phyloP scores from a whole-genome alignment of 164 flowering plant genomes.

The Houttuynia cordata region DNA sequence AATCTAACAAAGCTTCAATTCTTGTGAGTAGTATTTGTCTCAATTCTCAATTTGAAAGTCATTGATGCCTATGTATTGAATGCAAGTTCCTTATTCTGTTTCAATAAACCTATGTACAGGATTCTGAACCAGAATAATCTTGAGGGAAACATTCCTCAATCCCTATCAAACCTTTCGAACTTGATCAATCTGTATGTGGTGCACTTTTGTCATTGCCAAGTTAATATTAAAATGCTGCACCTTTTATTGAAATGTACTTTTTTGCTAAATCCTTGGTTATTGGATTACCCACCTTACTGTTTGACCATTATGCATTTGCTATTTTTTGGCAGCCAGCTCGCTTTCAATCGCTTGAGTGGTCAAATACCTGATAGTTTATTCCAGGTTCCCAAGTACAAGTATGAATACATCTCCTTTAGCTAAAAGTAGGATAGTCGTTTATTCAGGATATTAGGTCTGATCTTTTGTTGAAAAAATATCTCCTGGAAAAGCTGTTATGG shows the following conservation, averaged over 20 bases:
- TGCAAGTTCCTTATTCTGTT: background rate
- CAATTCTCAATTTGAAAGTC: background rate
- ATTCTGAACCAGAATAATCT: constrained; percentile 73
- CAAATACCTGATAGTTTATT: constrained; percentile 50
- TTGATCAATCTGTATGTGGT: constrained; percentile 57
- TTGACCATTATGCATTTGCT: background rate
- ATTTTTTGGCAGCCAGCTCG: constrained; percentile 56
- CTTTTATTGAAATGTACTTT: background rate
- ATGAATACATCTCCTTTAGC: constrained; percentile 12
- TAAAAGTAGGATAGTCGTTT: too few species aligned
- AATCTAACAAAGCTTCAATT: constrained; percentile 64
- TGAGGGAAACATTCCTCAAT: constrained; percentile 58
- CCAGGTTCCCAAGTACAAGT: constrained; percentile 60
- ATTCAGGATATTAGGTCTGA: too few species aligned
- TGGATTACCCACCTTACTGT: background rate
- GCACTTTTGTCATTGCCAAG: background rate
- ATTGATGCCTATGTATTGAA: background rate
- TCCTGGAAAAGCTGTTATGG: background rate
- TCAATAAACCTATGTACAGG: constrained; percentile 25
- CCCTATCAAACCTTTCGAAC: constrained; percentile 45
- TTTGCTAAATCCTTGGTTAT: background rate
- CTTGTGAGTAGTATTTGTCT: constrained; percentile 41
- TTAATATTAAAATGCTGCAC: background rate
- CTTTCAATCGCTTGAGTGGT: constrained; percentile 65
- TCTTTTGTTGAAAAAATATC: background rate